Evolutionary conservation across 805 yeast species (phyloP).

Genomic region (Starmerella floris): DNA sequence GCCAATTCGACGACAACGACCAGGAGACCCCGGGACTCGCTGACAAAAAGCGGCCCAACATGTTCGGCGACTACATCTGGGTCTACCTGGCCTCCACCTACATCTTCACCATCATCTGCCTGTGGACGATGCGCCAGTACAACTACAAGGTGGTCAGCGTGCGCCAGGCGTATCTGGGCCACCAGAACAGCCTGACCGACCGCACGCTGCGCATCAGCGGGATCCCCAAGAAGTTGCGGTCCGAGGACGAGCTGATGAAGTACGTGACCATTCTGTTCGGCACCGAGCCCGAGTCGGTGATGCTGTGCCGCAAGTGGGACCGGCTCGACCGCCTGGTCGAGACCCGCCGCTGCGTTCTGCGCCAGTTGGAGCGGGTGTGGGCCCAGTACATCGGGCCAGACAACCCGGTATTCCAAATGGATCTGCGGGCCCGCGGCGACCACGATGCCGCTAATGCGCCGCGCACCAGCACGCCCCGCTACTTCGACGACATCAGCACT

Average conservation of each 20-base stretch:
- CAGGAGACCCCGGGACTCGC: constrained; percentile 5
- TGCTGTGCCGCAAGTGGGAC: constrained; percentile 80
- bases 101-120: constrained; percentile 54
- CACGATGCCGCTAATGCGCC: not conserved
- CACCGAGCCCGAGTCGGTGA: constrained; percentile 64
- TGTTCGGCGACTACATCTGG: constrained; percentile 46
- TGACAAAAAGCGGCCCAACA: constrained; percentile 3
- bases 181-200: constrained; percentile 80
- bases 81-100: constrained; percentile 79
- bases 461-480: not conserved
- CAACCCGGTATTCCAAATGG: constrained; percentile 21
- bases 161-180: constrained; percentile 71
- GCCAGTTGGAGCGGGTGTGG: constrained; percentile 57
- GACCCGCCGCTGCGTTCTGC: constrained; percentile 41
- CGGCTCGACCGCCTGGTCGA: constrained; percentile 52
- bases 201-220: constrained; percentile 80
- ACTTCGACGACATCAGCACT: not conserved
- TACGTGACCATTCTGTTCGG: constrained; percentile 69
- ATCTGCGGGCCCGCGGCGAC: not conserved
- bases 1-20: constrained; percentile 47
- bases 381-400: constrained; percentile 43
- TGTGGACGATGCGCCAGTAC: constrained; percentile 36
- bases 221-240: constrained; percentile 69
- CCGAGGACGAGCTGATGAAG: constrained; percentile 51
- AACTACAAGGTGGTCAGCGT: constrained; percentile 61